Conservation (phyloP, 495 filamentous ascomycete species). For the Penicillium arizonense region DNA sequence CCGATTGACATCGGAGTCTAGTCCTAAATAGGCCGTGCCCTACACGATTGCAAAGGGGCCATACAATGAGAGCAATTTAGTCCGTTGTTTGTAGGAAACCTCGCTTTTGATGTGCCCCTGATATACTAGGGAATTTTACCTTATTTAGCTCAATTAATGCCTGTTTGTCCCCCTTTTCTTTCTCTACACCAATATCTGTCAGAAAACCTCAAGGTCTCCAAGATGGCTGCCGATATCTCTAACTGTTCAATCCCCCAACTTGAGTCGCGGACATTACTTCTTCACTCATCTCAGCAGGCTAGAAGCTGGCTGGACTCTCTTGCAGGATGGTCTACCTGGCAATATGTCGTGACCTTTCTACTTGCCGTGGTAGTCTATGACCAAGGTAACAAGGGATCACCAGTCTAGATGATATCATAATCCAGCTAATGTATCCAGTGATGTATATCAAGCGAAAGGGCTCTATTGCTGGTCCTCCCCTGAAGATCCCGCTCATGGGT, state of each 20-base stretch:
- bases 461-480: slow-evolving; percentile 71
- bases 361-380: slow-evolving; percentile 31
- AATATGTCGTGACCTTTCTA: slow-evolving; percentile 25
- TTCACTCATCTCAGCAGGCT: neutral
- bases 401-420: neutral
- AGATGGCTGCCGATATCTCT: slow-evolving; percentile 7
- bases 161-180: too few species aligned
- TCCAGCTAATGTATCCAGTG: slow-evolving; percentile 45
- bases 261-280: slow-evolving; percentile 6
- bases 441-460: slow-evolving; percentile 81
- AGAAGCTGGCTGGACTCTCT: slow-evolving; percentile 1
- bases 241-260: slow-evolving; percentile 11
- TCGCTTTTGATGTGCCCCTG: too few species aligned
- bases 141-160: too few species aligned
- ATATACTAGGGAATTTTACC: too few species aligned
- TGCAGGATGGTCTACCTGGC: slow-evolving; percentile 22
- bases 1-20: slow-evolving; percentile 28
- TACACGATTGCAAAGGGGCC: too few species aligned
- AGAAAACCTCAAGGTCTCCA: neutral
- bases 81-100: too few species aligned
- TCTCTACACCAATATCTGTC: neutral
- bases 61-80: neutral
- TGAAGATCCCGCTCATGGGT: slow-evolving; percentile 87
- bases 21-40: slow-evolving; percentile 13
- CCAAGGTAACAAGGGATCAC: slow-evolving; percentile 21